phyloP scores from a whole-genome alignment of 192 early-diverging fungal species.

The Coemansia sp. region DNA sequence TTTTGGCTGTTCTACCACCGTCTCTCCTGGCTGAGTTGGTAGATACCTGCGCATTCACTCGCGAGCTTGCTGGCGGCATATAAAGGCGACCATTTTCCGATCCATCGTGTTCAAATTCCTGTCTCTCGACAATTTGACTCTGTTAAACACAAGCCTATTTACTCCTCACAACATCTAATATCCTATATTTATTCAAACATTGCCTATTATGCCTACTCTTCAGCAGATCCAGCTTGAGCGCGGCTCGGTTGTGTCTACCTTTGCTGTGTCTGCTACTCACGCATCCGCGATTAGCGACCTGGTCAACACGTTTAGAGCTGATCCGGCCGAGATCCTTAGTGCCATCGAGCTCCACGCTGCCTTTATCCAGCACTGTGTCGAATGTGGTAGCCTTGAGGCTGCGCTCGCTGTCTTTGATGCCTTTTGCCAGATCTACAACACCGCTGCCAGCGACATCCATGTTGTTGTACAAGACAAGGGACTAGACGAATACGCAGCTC shows the following conservation, averaged over 20 bases:
- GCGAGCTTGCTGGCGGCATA: neutral
- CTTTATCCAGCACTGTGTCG: conserved; percentile 21
- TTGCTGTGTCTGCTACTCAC: neutral
- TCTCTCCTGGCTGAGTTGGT: neutral
- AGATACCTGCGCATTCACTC: neutral
- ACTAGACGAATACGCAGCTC: conserved; percentile 13
- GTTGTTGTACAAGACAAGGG: conserved; percentile 8
- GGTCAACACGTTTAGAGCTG: neutral
- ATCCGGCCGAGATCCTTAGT: neutral
- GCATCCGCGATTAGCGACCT: neutral
- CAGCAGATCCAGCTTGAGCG: neutral
- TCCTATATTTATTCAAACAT: neutral
- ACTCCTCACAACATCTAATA: neutral
- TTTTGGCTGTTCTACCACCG: neutral
- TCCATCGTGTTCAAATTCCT: neutral
- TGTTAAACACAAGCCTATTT: neutral
- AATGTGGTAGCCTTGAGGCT: neutral
- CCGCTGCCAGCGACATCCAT: conserved; percentile 15
- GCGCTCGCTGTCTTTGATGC: conserved; percentile 13
- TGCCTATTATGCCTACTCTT: neutral
- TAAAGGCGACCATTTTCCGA: neutral
- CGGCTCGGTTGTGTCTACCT: neutral
- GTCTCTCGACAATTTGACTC: neutral
- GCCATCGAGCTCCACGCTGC: conserved; percentile 16
- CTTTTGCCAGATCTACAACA: neutral